Evolutionary conservation across 1,139 yeast species (phyloP), one percentile per base, ranked within the genome.

Genomic region (Yamadazyma atlantica): DNA sequence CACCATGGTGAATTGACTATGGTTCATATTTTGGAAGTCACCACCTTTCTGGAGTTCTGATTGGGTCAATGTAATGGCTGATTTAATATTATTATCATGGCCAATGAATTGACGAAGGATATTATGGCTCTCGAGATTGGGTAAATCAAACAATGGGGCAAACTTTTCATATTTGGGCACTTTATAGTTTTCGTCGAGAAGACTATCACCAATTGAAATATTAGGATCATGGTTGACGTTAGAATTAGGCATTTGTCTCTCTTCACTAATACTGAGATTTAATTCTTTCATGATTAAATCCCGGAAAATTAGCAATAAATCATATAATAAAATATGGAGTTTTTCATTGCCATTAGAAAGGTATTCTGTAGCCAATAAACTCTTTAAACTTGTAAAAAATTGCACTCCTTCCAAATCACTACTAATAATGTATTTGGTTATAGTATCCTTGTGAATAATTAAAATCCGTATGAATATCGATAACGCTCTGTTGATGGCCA

Each of bases 271-370:
- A 13, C 22, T 19, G 5, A 18, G 14, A 14, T 12, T 25, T n/a
- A 36, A 15, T 28, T 47, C 53, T 22, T 44, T 61, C 2, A 65
- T 57, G 8, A 68, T 45, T 1, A 68, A 53, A 2, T 59, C 58
- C 51, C 80, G 82, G 50, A 82, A 62, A 3, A 85, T 73, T 2
- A 80, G 60, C 29, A 83, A 58, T 32, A 83, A 66, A 53, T 85
- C 92, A 49, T 81, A 82, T 1, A 83, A 60, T 44, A 83, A 60
- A 38, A 83, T 76, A 48, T 75, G 76, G 42, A 83, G 54, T 45
- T 76, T 76, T 34, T 77, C 75, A 48, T 71, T 70, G 26, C 59
- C 62, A 3, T 64, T 37, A 1, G 51, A 38, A 38, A 79, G 59
- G 22, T 69, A 62, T 4, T 59, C 54, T 6, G 78, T 68, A 29